Evolutionary conservation across 1,284 basidiomycete species (phyloP).

Genomic region (Exobasidium rhododendri): DNA sequence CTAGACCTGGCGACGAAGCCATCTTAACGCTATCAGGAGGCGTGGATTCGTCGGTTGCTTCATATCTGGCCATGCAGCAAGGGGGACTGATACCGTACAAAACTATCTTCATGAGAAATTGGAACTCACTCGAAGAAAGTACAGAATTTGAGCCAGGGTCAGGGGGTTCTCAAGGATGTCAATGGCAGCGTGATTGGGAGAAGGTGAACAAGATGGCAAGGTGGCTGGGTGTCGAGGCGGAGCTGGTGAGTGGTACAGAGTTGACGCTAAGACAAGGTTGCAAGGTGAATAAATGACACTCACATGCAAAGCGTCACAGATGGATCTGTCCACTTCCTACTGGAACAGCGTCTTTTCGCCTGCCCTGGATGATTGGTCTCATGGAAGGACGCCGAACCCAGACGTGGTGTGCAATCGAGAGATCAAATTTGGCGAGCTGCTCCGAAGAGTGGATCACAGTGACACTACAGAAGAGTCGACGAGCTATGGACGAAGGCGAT

Average conservation of each 20-base stretch:
- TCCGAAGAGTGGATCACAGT: slow-evolving; percentile 58
- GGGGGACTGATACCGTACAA: slow-evolving; percentile 58
- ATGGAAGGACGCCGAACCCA: slow-evolving; percentile 71
- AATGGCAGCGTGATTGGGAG: slow-evolving; percentile 93
- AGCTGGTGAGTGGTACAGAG: slow-evolving; percentile 19
- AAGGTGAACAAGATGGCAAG: slow-evolving; percentile 66
- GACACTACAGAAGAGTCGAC: not conserved
- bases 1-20: slow-evolving; percentile 58
- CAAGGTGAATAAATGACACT: not conserved
- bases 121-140: slow-evolving; percentile 66
- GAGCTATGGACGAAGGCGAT: not conserved
- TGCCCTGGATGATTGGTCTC: slow-evolving; percentile 38
- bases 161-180: slow-evolving; percentile 64
- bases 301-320: too few relatives aligned
- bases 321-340: slow-evolving; percentile 42
- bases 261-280: too few relatives aligned
- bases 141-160: slow-evolving; percentile 57
- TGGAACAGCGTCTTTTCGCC: slow-evolving; percentile 51
- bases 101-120: slow-evolving; percentile 93
- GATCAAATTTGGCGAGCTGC: slow-evolving; percentile 87
- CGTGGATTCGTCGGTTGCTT: slow-evolving; percentile 71
- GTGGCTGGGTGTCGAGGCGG: slow-evolving; percentile 13
- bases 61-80: slow-evolving; percentile 21
- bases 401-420: slow-evolving; percentile 92
- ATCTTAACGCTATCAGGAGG: slow-evolving; percentile 92